Base-by-base conservation (phyloP, 768 basidiomycete genomes). In the Tremella fuciformis region DNA sequence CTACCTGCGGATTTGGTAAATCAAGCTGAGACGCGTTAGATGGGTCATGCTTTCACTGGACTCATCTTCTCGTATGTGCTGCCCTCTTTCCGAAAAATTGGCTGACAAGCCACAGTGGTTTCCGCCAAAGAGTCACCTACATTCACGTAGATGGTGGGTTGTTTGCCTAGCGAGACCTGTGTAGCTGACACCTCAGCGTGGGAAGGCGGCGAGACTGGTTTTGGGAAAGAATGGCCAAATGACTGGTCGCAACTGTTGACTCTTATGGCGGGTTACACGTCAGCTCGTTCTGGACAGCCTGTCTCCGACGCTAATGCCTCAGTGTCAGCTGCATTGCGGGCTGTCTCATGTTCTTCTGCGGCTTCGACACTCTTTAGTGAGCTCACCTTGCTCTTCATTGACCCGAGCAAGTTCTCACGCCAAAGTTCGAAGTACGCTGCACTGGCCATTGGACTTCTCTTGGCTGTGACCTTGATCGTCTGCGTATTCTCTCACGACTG, bases 261-360 rank as follows among this genome's bases (percentile, higher is more conserved):
- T 3, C 41, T 73, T 16, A 59, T 65, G 15, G 71, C 71, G 2
- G 71, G 71, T 1, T 73, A 73, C 44, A 50, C 67, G 70, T 72
- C 44, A 55, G 70, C 51, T 1, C 29, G 11, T 34, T 34, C 29
- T 34, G 29, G 29, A 34, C 11, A 34, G 29, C 4, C 11, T 34
- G 29, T 34, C 4, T 4, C 6, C 6, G 29, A 11, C 11, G 29
- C 29, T 34, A 4, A 34, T 11, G 29, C 6, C 4, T 15, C 8
- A 6, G 40, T 19, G 9, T 8, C 9, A 73, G 71, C 42, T 70
- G 68, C 41, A 29, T 65, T 7, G 40, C 66, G 15, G 71, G 71
- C 11, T 73, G 68, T 40, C 50, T 39, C 26, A 61, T 73, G 9
- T 18, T 73, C 1, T 62, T 67, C 25, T 48, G 57, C 7, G 71